Evolutionary conservation across 2,329 filamentous ascomycete species (phyloP), one percentile per base, ranked within the genome.

Genomic region (Ophiostoma quercus): DNA sequence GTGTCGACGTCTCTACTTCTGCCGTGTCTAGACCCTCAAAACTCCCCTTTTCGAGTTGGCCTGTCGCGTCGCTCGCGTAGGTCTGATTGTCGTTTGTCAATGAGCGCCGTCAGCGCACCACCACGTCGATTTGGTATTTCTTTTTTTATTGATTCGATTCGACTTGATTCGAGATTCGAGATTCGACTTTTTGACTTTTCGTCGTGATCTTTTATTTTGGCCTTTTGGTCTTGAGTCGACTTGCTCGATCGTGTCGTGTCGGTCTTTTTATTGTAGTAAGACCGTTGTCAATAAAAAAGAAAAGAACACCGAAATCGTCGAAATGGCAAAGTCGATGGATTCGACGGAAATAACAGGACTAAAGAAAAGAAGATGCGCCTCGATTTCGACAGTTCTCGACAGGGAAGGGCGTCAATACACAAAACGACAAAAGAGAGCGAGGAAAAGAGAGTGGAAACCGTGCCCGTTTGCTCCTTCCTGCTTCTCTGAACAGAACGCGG

Each of bases 61-160:
- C 60, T 63, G 60, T 63, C 60, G 60, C 60, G 60, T 32, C 16
- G 43, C 37, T 63, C 60, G 60, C 60, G 60, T 63, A 19, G 22
- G 37, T 7, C 12, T 66, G 60, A 9, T 47, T 34, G 34, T 34
- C 34, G 34, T 34, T 34, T 5, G 34, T 34, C 43, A 47, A 47
- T 47, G 8, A 57, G 16, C n/a, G 51, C 22, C 51, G 51, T 9
- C n/a, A 57, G 51, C 16, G 22, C 51, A 57, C 12, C 7, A 57
- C 16, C 51, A 57, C 51, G 43, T 47, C 7, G 34, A 8, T 19
- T 43, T 43, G 41, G 14, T 19, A 16, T n/a, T 19, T n/a, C 43
- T 19, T 47, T 16, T 9, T 12, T 14, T 43, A 16, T 43, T 3
- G 41, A 43, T 34, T 34, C 8, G 34, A 29, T 29, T 29, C 25